phyloP scores from a whole-genome alignment of 2,329 filamentous ascomycete genomes.

The Sordariomycetes sp. region DNA sequence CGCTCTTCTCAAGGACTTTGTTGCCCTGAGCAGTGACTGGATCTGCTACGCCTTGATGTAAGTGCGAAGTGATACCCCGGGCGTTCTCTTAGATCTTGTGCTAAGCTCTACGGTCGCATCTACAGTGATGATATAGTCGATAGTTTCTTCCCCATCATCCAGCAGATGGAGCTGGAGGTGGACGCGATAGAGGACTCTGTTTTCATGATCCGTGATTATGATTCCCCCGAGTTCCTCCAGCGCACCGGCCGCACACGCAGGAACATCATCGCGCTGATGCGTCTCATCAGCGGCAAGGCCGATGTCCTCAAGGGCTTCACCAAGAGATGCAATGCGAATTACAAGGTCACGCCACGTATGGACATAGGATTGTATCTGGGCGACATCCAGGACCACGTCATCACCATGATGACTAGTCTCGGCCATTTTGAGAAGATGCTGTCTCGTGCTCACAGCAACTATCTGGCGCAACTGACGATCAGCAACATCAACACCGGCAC shows the following conservation, averaged over 20 bases:
- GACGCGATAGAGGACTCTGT: constrained; percentile 93
- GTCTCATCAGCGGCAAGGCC: constrained; percentile 91
- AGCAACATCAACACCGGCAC: constrained; percentile 84
- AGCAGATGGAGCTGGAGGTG: constrained; percentile 73
- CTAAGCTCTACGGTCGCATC: not conserved
- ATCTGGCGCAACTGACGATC: constrained; percentile 86
- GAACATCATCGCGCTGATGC: constrained; percentile 86
- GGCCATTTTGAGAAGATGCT: constrained; percentile 97
- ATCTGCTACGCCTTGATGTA: constrained; percentile 97
- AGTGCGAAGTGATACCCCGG: constrained; percentile 18
- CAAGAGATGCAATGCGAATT: constrained; percentile 97
- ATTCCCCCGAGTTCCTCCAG: constrained; percentile 76
- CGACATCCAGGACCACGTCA: constrained; percentile 97
- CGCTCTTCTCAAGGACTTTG: constrained; percentile 83
- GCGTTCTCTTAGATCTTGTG: not conserved
- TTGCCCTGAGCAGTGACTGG: constrained; percentile 92
- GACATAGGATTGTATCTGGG: constrained; percentile 94
- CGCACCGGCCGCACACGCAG: constrained; percentile 85
- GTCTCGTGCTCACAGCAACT: constrained; percentile 86
- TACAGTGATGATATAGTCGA: constrained; percentile 88
- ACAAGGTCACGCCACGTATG: constrained; percentile 85
- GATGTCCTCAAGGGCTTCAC: constrained; percentile 96
- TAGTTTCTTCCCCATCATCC: constrained; percentile 81
- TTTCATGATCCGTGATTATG: constrained; percentile 80
- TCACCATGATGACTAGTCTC: constrained; percentile 97